A percentile compares a stretch with the other conserved stretches of the same genome.
Evolutionary conservation across 768 basidiomycete genomes (phyloP).

Genomic region (Boletus sp.): DNA sequence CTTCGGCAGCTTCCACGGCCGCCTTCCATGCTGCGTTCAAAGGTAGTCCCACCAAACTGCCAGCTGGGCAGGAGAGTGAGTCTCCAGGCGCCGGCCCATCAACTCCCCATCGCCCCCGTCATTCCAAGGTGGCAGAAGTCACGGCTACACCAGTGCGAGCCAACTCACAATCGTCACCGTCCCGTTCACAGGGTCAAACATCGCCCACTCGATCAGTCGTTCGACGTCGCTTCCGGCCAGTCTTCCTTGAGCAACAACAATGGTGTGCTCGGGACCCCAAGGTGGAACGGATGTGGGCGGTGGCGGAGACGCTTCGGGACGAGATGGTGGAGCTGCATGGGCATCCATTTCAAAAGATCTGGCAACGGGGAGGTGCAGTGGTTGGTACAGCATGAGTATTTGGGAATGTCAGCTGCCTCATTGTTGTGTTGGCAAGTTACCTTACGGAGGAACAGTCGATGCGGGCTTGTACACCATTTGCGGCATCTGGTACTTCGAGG

Average conservation of each 20-base stretch:
- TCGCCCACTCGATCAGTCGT: conserved; percentile 10
- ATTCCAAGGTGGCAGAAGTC: conserved; percentile 2
- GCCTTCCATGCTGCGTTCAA: conserved; percentile 22
- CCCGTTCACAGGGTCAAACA: conserved; percentile 11
- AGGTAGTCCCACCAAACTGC: conserved; percentile 5
- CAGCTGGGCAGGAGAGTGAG: neutral
- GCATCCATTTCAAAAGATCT: conserved; percentile 12
- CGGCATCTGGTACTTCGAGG: neutral
- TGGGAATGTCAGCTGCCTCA: neutral
- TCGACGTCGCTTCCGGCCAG: conserved; percentile 44
- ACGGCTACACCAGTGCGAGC: conserved; percentile 8
- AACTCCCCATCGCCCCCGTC: conserved; percentile 21
- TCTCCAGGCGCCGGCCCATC: conserved; percentile 17
- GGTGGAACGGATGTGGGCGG: conserved; percentile 26
- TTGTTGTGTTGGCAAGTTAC: neutral
- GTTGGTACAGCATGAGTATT: neutral
- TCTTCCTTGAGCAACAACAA: conserved; percentile 48
- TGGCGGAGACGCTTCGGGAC: conserved; percentile 9
- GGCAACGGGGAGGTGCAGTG: neutral
- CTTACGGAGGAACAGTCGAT: neutral
- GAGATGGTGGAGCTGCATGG: conserved; percentile 15
- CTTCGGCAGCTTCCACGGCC: neutral
- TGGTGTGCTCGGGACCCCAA: conserved; percentile 44
- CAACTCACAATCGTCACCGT: conserved; percentile 25
- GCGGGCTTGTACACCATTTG: neutral